These are phyloP conservation scores for Immersiella caudata DNA, from an alignment of 495 filamentous ascomycete species.

Conservation along the genomic window DNA sequence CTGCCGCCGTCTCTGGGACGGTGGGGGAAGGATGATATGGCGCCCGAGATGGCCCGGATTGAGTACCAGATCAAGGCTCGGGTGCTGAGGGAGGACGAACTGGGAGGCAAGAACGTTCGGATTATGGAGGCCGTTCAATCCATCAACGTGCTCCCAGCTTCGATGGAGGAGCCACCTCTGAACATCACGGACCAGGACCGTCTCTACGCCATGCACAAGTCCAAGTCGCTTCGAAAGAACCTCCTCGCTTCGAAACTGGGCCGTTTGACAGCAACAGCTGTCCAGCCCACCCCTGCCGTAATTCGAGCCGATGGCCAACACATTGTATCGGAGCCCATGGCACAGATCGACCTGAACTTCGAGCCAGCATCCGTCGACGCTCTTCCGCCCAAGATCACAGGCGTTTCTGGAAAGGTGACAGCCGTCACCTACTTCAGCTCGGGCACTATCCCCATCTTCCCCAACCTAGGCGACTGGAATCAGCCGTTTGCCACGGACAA, in stretches of 20 bases:
- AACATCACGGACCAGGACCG: slow-evolving; percentile 59
- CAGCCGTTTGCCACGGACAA: slow-evolving; percentile 50
- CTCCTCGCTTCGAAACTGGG: slow-evolving; percentile 79
- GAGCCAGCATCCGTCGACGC: slow-evolving; percentile 61
- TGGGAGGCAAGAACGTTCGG: slow-evolving; percentile 33
- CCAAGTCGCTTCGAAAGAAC: slow-evolving; percentile 77
- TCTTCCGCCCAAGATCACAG: slow-evolving; percentile 68
- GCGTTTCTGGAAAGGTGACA: slow-evolving; percentile 70
- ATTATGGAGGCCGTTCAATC: slow-evolving; percentile 56
- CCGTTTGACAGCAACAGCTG: slow-evolving; percentile 67
- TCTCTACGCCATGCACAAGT: slow-evolving; percentile 69
- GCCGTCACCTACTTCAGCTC: slow-evolving; percentile 72
- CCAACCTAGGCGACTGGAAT: slow-evolving; percentile 59
- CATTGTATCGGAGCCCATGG: slow-evolving; percentile 56
- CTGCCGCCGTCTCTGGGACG: slow-evolving; percentile 84
- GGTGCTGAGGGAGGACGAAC: slow-evolving; percentile 44
- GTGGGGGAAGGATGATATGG: slow-evolving; percentile 73
- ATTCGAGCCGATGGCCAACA: slow-evolving; percentile 53
- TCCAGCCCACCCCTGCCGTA: slow-evolving; percentile 71
- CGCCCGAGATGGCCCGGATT: slow-evolving; percentile 79
- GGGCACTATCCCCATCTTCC: slow-evolving; percentile 48
- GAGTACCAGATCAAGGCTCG: slow-evolving; percentile 71
- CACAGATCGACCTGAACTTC: slow-evolving; percentile 72
- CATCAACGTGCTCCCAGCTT: slow-evolving; percentile 75
- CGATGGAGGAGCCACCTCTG: slow-evolving; percentile 76